Conservation (phyloP, 768 basidiomycete genomes). For the Hortiboletus flavorubellus region DNA sequence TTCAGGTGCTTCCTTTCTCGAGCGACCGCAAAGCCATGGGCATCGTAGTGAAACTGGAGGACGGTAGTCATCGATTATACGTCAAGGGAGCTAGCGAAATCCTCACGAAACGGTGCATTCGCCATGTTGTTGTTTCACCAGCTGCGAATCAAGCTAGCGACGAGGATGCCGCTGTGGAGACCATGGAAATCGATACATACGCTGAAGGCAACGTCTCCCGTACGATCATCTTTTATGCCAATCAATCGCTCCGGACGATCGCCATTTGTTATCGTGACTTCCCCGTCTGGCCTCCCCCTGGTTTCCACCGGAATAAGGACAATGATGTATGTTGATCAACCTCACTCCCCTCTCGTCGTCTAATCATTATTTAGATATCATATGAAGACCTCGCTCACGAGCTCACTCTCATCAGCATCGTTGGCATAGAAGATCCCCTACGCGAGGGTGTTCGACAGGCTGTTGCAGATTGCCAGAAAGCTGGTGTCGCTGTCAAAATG, state of each 20-base stretch:
- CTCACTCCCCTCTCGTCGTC: not conserved
- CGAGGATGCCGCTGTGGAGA: constrained; percentile 44
- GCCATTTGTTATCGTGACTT: constrained; percentile 93
- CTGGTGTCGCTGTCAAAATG: constrained; percentile 96
- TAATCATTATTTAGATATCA: constrained; percentile 45
- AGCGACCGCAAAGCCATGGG: constrained; percentile 95
- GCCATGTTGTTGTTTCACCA: constrained; percentile 64
- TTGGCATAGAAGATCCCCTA: constrained; percentile 95
- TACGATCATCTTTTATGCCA: constrained; percentile 97
- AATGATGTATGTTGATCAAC: constrained; percentile 49
- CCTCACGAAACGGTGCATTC: constrained; percentile 69
- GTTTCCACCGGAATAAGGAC: constrained; percentile 36
- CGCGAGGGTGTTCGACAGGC: constrained; percentile 87
- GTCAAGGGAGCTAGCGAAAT: constrained; percentile 96
- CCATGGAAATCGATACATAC: constrained; percentile 57
- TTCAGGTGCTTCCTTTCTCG: constrained; percentile 94
- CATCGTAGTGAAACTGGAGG: constrained; percentile 62
- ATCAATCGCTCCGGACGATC: constrained; percentile 92
- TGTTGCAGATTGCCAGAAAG: constrained; percentile 80
- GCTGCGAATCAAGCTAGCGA: constrained; percentile 16
- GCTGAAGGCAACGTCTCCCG: constrained; percentile 80
- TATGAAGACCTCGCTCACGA: constrained; percentile 68
- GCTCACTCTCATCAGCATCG: constrained; percentile 83
- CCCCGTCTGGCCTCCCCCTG: constrained; percentile 75
- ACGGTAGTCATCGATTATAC: constrained; percentile 63